Evolutionary conservation across 768 basidiomycete species (phyloP).

Genomic region (Rhodotorula taiwanensis): DNA sequence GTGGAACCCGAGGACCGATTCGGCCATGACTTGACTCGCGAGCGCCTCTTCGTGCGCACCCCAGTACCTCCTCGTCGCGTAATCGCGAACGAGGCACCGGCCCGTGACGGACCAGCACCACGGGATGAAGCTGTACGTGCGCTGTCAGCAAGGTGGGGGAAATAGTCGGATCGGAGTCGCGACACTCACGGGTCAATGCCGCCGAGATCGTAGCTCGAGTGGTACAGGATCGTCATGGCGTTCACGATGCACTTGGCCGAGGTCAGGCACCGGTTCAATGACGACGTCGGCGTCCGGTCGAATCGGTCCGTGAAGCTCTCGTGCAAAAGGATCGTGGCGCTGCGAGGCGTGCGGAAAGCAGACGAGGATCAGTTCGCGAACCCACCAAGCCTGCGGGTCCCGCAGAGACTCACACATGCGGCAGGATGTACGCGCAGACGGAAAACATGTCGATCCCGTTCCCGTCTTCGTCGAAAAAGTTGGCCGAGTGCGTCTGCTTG

Average conservation of each 20-base stretch:
- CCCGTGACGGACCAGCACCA: conserved; percentile 28
- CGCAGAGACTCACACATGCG: conserved; percentile 24
- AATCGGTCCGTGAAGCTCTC: conserved; percentile 23
- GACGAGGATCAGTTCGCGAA: background rate
- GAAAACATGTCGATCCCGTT: conserved; percentile 25
- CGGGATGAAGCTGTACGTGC: conserved; percentile 19
- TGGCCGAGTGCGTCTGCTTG: conserved; percentile 21
- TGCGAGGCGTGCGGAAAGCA: no score
- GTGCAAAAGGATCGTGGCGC: conserved; percentile 35
- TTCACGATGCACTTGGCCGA: conserved; percentile 34
- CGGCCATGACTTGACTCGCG: conserved; percentile 6
- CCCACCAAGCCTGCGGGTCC: no score
- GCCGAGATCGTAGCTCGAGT: conserved; percentile 21
- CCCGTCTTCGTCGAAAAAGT: conserved; percentile 22
- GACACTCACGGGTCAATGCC: conserved; percentile 28
- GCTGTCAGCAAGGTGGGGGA: no score
- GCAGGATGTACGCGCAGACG: conserved; percentile 26
- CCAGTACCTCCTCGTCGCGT: conserved; percentile 23
- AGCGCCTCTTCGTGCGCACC: conserved; percentile 12
- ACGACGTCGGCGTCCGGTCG: conserved; percentile 21
- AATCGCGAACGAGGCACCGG: conserved; percentile 29
- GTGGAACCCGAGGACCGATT: conserved; percentile 24
- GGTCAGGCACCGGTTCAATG: conserved; percentile 18
- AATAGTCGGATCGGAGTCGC: background rate
- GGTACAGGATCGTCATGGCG: conserved; percentile 24